These are phyloP conservation scores for Dictyostelium brefeldianum DNA, from an alignment of 78 protist genomes.

Conservation along the genomic window DNA sequence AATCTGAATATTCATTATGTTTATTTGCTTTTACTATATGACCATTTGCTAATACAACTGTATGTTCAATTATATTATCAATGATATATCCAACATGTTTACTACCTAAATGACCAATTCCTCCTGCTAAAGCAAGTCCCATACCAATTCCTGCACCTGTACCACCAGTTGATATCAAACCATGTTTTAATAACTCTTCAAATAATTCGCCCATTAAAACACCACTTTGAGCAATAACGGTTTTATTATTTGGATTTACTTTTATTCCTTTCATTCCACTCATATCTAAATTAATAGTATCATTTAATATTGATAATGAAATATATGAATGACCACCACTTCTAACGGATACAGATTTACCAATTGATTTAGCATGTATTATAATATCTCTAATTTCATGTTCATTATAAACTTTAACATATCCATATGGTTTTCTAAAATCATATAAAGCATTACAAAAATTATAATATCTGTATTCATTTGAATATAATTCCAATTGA, in stretches of 20 bases:
- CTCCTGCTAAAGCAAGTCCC: constrained; percentile 9
- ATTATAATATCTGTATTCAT: no score
- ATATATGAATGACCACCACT: constrained; percentile 42
- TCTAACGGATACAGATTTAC: neutral
- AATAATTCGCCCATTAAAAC: neutral
- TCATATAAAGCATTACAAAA: no score
- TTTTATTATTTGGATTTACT: neutral
- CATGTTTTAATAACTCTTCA: neutral
- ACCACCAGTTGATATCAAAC: constrained; percentile 4
- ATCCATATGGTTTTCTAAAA: neutral
- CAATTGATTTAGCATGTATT: neutral
- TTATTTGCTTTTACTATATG: neutral
- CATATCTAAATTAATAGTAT: constrained; percentile 34
- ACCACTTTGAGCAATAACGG: neutral
- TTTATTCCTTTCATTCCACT: neutral
- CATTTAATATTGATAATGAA: neutral
- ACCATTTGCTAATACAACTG: neutral
- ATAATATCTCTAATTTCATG: neutral
- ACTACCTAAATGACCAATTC: neutral
- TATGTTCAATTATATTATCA: constrained; percentile 5
- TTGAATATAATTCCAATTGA: no score
- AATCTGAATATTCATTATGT: neutral
- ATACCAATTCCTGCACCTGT: constrained; percentile 20
- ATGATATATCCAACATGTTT: neutral
- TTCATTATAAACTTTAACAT: neutral